Evolutionary conservation across 208 protist genomes (phyloP).

Genomic region (Trypanosoma conorhini): DNA sequence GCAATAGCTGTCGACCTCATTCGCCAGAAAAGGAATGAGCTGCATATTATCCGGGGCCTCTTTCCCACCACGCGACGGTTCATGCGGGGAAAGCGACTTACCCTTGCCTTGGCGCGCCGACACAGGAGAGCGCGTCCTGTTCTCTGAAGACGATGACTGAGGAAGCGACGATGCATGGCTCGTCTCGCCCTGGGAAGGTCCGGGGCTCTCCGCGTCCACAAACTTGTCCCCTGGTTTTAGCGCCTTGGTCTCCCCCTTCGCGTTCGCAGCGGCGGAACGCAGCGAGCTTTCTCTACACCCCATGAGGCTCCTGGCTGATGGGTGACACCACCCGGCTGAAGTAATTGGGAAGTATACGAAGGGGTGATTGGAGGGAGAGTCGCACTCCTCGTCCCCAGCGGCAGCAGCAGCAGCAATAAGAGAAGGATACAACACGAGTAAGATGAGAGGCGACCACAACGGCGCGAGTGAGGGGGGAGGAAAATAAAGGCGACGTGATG

Average conservation of each 20-base stretch:
- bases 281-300: conserved; percentile 15
- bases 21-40: neutral
- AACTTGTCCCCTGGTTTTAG: neutral
- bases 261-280: neutral
- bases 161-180: neutral
- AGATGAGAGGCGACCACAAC: neutral
- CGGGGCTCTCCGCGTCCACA: neutral
- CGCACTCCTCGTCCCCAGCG: neutral
- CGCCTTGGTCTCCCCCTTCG: neutral
- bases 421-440: neutral
- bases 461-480: neutral
- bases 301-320: neutral
- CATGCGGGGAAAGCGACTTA: neutral
- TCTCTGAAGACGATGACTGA: neutral
- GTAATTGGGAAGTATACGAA: neutral
- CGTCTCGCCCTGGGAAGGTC: neutral
- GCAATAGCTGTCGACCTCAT: neutral
- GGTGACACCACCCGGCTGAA: neutral
- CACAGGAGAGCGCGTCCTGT: neutral
- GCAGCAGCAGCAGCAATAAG: neutral
- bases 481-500: neutral
- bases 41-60: neutral
- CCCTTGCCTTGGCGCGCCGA: neutral
- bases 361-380: neutral
- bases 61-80: neutral